These are phyloP conservation scores for Irpex sp. DNA, from an alignment of 1,284 basidiomycete genomes.

Conservation along the genomic window DNA sequence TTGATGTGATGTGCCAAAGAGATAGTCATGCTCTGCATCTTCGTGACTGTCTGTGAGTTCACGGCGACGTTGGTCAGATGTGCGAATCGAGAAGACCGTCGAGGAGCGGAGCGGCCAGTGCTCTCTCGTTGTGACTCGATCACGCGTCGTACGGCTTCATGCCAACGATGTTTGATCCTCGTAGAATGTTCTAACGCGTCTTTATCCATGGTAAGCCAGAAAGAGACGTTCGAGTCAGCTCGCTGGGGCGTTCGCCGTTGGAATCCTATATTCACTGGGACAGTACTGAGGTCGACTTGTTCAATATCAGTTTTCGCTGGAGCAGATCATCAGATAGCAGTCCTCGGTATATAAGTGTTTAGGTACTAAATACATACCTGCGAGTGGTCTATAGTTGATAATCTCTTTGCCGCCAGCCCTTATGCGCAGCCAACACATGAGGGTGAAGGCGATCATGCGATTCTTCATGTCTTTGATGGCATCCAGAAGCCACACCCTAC, in stretches of 20 bases:
- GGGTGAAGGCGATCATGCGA: background rate
- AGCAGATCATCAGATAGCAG: background rate
- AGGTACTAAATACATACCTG: background rate
- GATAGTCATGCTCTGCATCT: conserved; percentile 4
- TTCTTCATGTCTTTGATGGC: background rate
- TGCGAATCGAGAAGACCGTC: background rate
- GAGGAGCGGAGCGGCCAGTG: background rate
- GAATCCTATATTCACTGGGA: background rate
- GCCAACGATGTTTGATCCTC: conserved; percentile 4
- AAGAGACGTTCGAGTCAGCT: background rate
- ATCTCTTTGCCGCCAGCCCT: background rate
- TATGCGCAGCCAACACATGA: background rate
- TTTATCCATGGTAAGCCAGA: conserved; percentile 1
- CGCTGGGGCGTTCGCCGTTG: background rate
- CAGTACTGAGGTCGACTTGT: background rate
- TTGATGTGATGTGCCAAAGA: background rate
- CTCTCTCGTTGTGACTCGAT: background rate
- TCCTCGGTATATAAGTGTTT: background rate
- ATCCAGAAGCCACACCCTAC: conserved; percentile 7
- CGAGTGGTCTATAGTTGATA: background rate
- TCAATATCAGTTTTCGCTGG: background rate
- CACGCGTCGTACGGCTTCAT: conserved; percentile 4
- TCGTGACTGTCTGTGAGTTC: background rate
- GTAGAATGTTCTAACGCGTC: background rate
- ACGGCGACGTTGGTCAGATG: background rate